phyloP scores from a whole-genome alignment of 2,329 filamentous ascomycete species.

The Apiospora malaysiana region DNA sequence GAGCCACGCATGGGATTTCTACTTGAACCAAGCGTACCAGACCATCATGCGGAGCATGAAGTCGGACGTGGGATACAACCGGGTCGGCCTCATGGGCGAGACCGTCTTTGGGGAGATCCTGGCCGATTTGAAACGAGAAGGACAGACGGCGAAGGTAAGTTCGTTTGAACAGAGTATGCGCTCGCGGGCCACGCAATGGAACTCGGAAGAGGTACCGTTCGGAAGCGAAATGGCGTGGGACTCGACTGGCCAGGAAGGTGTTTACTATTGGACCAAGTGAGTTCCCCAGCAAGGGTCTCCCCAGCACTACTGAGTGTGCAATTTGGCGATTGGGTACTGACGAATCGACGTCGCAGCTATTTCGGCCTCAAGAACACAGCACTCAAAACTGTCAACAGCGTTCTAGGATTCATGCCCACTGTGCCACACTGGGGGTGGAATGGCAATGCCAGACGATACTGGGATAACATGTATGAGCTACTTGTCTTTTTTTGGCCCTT shows the following conservation, averaged over 20 bases:
- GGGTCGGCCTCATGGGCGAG: slow-evolving; percentile 64
- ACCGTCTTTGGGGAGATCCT: slow-evolving; percentile 61
- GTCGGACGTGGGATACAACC: slow-evolving; percentile 48
- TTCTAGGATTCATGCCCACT: slow-evolving; percentile 62
- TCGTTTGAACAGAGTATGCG: slow-evolving; percentile 54
- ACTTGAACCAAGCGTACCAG: slow-evolving; percentile 58
- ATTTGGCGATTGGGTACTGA: not conserved
- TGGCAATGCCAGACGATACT: slow-evolving; percentile 63
- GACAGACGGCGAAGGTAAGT: slow-evolving; percentile 44
- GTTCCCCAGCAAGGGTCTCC: slow-evolving; percentile 21
- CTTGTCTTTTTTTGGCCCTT: not conserved
- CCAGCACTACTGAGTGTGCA: not conserved
- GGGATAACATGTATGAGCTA: slow-evolving; percentile 56
- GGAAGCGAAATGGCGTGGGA: slow-evolving; percentile 70
- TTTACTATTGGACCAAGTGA: slow-evolving; percentile 63
- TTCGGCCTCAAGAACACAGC: slow-evolving; percentile 54
- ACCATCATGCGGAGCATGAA: slow-evolving; percentile 51
- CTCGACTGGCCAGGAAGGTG: slow-evolving; percentile 65
- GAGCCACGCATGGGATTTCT: slow-evolving; percentile 56
- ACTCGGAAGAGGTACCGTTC: slow-evolving; percentile 57
- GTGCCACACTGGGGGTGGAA: slow-evolving; percentile 69
- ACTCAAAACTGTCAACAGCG: slow-evolving; percentile 57
- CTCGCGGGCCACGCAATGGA: slow-evolving; percentile 55
- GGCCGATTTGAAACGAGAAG: slow-evolving; percentile 55
- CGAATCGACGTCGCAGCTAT: slow-evolving; percentile 39